A percentile compares a stretch with the other conserved stretches of the same genome.
Conservation (phyloP, 1,284 basidiomycete species). For the Singerocomus rubriflavus region DNA sequence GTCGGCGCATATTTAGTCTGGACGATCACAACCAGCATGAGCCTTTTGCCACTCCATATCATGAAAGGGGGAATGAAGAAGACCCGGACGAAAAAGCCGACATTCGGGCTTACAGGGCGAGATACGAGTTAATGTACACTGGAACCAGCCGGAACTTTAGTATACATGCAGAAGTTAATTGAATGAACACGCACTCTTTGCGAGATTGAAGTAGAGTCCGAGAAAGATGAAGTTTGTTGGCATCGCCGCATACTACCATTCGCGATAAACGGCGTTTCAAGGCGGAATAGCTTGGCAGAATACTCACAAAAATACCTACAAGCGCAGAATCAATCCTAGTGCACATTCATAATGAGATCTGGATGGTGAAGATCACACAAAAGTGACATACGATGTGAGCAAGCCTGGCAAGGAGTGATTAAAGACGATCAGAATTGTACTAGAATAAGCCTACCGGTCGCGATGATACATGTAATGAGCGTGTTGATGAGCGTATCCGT, state of each 20-base stretch:
- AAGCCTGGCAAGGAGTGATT: constrained; percentile 6
- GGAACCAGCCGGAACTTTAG: background rate
- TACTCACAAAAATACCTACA: constrained; percentile 39
- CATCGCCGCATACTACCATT: constrained; percentile 42
- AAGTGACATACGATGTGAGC: constrained; percentile 12
- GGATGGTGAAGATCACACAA: background rate
- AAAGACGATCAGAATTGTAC: background rate
- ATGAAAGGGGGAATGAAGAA: background rate
- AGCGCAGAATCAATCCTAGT: constrained; percentile 44
- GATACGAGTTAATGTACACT: constrained; percentile 53
- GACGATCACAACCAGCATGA: background rate
- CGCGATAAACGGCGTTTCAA: background rate
- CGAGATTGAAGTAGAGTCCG: constrained; percentile 49
- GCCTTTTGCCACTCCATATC: background rate
- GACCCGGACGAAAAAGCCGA: background rate
- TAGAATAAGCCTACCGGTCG: constrained; percentile 37
- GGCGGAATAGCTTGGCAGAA: background rate
- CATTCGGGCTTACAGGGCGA: constrained; percentile 35
- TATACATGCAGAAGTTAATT: background rate
- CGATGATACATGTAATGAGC: constrained; percentile 44
- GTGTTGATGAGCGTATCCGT: constrained; percentile 44
- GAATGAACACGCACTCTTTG: constrained; percentile 41
- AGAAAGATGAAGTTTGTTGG: constrained; percentile 50
- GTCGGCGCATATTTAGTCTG: constrained; percentile 44
- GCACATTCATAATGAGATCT: background rate